Conservation (phyloP, 2,329 filamentous ascomycete genomes). For the Diaporthe aspalathi region DNA sequence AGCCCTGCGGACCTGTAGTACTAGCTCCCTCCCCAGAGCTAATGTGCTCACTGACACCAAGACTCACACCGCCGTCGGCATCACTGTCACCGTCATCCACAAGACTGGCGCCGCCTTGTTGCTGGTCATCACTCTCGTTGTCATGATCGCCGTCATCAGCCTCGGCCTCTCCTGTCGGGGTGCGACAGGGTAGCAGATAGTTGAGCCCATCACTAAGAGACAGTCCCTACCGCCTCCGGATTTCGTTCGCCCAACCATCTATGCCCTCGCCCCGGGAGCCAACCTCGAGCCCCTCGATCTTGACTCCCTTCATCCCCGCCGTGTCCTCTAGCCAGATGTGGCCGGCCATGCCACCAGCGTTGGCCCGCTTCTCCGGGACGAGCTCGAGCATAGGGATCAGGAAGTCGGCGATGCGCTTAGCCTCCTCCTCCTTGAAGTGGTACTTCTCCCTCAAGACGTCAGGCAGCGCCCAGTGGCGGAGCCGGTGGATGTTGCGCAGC, state of each 20-base stretch:
- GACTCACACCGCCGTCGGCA: background rate
- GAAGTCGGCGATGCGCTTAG: constrained; percentile 82
- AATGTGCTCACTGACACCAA: background rate
- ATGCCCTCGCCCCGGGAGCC: constrained; percentile 91
- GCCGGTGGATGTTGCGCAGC: constrained; percentile 93
- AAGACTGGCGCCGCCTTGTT: background rate
- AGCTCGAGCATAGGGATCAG: constrained; percentile 92
- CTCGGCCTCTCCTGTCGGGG: background rate
- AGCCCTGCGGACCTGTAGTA: background rate
- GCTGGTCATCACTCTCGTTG: background rate
- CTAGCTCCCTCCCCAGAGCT: background rate
- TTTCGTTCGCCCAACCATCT: constrained; percentile 90
- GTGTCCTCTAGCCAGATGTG: constrained; percentile 87
- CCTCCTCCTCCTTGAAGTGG: constrained; percentile 88
- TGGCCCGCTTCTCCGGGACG: constrained; percentile 87
- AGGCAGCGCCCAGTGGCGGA: constrained; percentile 94
- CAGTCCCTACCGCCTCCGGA: constrained; percentile 77
- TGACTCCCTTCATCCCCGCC: constrained; percentile 85
- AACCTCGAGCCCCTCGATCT: constrained; percentile 78
- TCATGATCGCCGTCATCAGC: background rate
- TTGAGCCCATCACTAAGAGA: constrained; percentile 21
- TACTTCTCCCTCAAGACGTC: constrained; percentile 97
- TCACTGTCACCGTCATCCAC: background rate
- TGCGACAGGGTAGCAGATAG: constrained; percentile 10
- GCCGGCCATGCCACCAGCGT: constrained; percentile 93